phyloP scores from a whole-genome alignment of 2,329 filamentous ascomycete species.

The Colletotrichum australisinense region DNA sequence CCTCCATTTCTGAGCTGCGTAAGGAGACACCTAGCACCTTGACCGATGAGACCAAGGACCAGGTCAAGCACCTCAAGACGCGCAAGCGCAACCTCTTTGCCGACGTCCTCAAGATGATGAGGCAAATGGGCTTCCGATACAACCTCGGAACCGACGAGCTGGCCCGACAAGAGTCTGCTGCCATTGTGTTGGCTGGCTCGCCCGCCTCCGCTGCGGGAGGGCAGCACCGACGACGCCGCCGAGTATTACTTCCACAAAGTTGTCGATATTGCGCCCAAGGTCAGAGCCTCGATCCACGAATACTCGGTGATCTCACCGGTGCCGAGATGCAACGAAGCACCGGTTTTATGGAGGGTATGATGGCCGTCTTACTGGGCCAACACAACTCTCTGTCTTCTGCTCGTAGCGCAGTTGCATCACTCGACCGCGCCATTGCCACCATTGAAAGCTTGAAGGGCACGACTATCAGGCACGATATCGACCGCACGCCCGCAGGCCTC shows the following conservation, averaged over 20 bases:
- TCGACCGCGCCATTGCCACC: conserved; percentile 29
- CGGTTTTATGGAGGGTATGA: conserved; percentile 87
- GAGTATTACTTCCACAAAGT: conserved; percentile 85
- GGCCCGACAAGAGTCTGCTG: conserved; percentile 77
- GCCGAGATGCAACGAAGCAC: conserved; percentile 83
- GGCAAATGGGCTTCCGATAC: conserved; percentile 89
- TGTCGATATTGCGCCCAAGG: conserved; percentile 77
- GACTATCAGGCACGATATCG: conserved; percentile 18
- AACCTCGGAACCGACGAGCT: conserved; percentile 83
- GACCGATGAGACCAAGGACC: conserved; percentile 86
- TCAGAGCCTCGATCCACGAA: conserved; percentile 74
- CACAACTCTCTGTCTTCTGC: conserved; percentile 59
- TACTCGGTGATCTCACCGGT: conserved; percentile 86
- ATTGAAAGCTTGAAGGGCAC: conserved; percentile 39
- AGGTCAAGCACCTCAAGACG: conserved; percentile 89
- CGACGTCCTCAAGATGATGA: conserved; percentile 84
- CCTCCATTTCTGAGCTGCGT: conserved; percentile 78
- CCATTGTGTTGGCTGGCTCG: conserved; percentile 72
- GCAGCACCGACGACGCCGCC: conserved; percentile 52
- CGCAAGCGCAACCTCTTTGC: conserved; percentile 91
- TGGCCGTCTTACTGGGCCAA: conserved; percentile 74
- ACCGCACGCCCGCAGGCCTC: conserved; percentile 43
- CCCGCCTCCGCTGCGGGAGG: conserved; percentile 39
- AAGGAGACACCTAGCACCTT: conserved; percentile 85
- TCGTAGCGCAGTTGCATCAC: conserved; percentile 48